Evolutionary conservation across 176 grass and related monocot genomes (phyloP).

Genomic region (Cenchrus purpureus): DNA sequence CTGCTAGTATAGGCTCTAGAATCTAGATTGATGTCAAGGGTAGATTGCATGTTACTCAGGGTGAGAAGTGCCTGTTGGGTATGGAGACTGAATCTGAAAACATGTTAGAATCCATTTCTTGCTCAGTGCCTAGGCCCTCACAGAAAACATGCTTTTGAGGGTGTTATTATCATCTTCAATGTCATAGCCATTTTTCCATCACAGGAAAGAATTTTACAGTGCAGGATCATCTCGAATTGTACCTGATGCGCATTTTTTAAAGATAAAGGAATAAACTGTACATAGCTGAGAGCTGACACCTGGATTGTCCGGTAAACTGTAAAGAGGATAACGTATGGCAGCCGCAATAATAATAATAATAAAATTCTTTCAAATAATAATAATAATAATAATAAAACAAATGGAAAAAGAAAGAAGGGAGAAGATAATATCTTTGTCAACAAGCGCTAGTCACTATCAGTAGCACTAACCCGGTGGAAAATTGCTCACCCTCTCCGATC

Average conservation of each 20-base stretch:
- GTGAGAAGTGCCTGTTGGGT: background rate
- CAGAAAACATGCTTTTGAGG: background rate
- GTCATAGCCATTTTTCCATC: background rate
- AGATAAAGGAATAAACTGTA: too few relatives aligned
- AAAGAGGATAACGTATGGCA: slow-evolving; percentile 32
- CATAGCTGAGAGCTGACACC: background rate
- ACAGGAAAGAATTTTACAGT: background rate
- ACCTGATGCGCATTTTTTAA: background rate
- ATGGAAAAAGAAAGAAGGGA: too few relatives aligned
- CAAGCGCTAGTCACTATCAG: background rate
- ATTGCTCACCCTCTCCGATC: slow-evolving; percentile 16
- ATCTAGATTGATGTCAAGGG: slow-evolving; percentile 16
- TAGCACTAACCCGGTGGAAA: background rate
- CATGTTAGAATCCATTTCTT: background rate
- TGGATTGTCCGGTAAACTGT: background rate
- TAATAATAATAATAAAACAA: background rate
- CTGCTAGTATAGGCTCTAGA: background rate
- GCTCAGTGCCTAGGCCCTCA: background rate
- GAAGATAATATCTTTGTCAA: slow-evolving; percentile 22
- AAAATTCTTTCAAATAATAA: too few relatives aligned
- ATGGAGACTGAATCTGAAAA: background rate
- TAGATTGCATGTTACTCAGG: background rate
- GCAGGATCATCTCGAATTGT: background rate
- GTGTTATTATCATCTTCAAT: background rate
- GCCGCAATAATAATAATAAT: background rate